Conservation (phyloP, 2,329 filamentous ascomycete species). For the Alternaria infectoria region DNA sequence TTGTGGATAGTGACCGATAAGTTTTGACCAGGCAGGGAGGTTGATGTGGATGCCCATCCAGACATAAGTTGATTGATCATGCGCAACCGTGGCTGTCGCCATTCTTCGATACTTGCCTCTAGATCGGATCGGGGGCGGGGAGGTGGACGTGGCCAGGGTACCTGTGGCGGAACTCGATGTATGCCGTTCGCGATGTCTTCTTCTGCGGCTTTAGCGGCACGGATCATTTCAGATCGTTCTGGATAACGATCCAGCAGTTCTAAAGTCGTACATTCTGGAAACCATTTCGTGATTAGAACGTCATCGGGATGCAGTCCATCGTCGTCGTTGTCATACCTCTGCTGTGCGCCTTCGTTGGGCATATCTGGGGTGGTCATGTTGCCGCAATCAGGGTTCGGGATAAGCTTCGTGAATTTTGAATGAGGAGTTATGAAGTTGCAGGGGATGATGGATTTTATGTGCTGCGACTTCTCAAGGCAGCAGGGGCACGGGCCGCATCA, state of each 20-base stretch:
- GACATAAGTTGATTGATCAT: too few species aligned
- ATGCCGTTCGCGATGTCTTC: background rate
- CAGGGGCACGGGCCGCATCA: background rate
- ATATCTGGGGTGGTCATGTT: background rate
- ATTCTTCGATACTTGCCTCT: background rate
- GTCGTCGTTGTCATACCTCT: background rate
- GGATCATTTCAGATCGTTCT: too few species aligned
- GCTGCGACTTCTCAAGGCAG: background rate
- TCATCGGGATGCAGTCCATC: background rate
- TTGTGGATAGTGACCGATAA: too few species aligned
- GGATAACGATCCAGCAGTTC: too few species aligned
- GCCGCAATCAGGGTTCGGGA: background rate
- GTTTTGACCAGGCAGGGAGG: too few species aligned
- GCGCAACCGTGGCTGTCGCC: rapidly evolving
- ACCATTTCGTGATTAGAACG: background rate
- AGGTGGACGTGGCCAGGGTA: background rate
- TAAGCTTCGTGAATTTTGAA: background rate
- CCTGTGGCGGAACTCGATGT: background rate
- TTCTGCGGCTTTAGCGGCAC: background rate
- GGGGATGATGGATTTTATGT: background rate
- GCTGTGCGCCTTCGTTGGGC: background rate
- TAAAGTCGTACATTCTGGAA: background rate
- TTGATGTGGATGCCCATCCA: too few species aligned
- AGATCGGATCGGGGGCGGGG: background rate
- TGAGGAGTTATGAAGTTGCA: background rate